These are phyloP conservation scores for Trichoderma aggressivum DNA, from an alignment of 2,329 filamentous ascomycete species.

Conservation along the genomic window DNA sequence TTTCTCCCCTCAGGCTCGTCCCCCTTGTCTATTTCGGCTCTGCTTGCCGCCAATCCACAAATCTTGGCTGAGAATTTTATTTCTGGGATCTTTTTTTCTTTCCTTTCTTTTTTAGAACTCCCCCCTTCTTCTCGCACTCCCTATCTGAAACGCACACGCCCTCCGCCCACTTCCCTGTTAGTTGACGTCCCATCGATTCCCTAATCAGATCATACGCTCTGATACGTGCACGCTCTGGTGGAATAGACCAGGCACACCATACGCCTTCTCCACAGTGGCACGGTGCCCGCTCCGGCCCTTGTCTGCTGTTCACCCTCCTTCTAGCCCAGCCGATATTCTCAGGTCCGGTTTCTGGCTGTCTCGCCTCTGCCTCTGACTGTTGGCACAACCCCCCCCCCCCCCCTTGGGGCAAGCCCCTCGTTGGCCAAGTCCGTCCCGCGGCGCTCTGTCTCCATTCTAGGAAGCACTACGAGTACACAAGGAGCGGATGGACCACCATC, in stretches of 20 bases:
- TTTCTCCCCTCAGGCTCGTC: neutral
- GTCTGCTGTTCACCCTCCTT: conserved; percentile 14
- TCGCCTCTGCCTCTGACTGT: conserved; percentile 9
- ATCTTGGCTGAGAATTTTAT: conserved; percentile 3
- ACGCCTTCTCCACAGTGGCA: conserved; percentile 23
- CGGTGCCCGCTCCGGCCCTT: conserved; percentile 24
- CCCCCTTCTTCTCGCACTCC: conserved; percentile 6
- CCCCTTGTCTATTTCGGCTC: neutral
- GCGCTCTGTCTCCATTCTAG: conserved; percentile 17
- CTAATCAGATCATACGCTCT: conserved; percentile 25
- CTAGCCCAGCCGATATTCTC: conserved; percentile 17
- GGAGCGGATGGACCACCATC: conserved; percentile 14
- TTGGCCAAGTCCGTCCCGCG: conserved; percentile 16
- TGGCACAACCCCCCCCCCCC: conserved; percentile 8
- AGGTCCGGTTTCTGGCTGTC: conserved; percentile 14
- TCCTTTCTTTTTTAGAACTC: neutral
- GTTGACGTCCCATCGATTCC: conserved; percentile 21
- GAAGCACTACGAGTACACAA: conserved; percentile 14
- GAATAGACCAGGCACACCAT: conserved; percentile 20
- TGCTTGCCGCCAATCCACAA: neutral
- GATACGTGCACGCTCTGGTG: conserved; percentile 19
- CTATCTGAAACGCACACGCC: conserved; percentile 17
- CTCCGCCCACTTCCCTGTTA: conserved; percentile 17
- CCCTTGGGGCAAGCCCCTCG: conserved; percentile 1
- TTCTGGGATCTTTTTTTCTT: neutral